Evolutionary conservation across 1,139 yeast species (phyloP).

Genomic region (Lodderomyces pseudojiufengensis): DNA sequence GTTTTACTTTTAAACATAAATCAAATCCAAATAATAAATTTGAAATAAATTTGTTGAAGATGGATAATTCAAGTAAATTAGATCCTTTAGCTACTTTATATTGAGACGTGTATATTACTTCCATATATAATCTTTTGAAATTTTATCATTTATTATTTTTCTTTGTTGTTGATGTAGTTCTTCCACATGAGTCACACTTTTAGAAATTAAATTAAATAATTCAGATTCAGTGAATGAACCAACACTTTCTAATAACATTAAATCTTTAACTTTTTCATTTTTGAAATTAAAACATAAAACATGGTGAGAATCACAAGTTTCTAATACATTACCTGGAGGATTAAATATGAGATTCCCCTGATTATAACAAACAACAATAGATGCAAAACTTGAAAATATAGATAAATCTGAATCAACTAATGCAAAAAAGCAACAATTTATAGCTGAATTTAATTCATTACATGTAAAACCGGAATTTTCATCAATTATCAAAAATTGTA

Average conservation of each 20-base stretch:
- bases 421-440: slow-evolving; percentile 72
- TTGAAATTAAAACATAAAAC: slow-evolving; percentile 60
- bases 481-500: slow-evolving; percentile 65
- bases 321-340: slow-evolving; percentile 44
- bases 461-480: slow-evolving; percentile 29
- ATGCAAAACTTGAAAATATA: slow-evolving; percentile 56
- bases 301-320: slow-evolving; percentile 55
- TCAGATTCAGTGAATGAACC: slow-evolving; percentile 64
- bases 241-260: slow-evolving; percentile 65
- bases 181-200: slow-evolving; percentile 46
- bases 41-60: slow-evolving; percentile 39
- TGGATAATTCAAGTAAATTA: slow-evolving; percentile 22
- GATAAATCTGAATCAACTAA: slow-evolving; percentile 78
- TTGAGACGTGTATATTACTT: slow-evolving; percentile 16
- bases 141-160: slow-evolving; percentile 42
- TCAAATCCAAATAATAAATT: slow-evolving; percentile 58
- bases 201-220: slow-evolving; percentile 46
- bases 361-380: slow-evolving; percentile 45
- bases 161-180: slow-evolving; percentile 47
- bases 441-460: slow-evolving; percentile 64
- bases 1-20: slow-evolving; percentile 93
- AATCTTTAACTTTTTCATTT: slow-evolving; percentile 47
- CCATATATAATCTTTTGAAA: slow-evolving; percentile 60
- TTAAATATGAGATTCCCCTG: slow-evolving; percentile 27
- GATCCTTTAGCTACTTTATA: slow-evolving; percentile 49